Evolutionary conservation across 768 basidiomycete species (phyloP).

Genomic region (Lactarius akahatsu): DNA sequence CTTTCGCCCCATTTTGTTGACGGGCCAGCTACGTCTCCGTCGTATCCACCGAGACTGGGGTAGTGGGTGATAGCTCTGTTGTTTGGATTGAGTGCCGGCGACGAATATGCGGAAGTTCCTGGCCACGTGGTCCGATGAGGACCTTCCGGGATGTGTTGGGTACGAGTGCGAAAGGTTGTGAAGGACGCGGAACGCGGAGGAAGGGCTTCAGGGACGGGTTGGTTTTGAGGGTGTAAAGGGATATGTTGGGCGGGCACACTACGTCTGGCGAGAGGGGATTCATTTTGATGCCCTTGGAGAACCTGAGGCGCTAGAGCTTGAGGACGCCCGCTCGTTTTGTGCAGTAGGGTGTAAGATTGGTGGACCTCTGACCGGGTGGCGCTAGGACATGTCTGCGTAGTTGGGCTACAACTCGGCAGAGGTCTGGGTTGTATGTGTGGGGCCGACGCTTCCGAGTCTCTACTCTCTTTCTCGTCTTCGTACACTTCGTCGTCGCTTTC

Average conservation of each 20-base stretch:
- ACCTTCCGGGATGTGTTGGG: not conserved
- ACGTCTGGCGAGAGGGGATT: not conserved
- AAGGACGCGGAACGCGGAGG: not conserved
- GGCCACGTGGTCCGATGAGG: conserved; percentile 16
- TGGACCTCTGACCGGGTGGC: not conserved
- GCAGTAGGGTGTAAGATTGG: not conserved
- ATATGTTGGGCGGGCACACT: not conserved
- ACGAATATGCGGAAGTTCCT: not conserved
- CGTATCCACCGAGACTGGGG: not conserved
- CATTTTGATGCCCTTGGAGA: not conserved
- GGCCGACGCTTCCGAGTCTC: not conserved
- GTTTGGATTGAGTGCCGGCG: not conserved
- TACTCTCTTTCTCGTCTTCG: not conserved
- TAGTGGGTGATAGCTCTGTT: not conserved
- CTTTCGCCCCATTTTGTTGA: conserved; percentile 12
- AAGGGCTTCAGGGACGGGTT: not conserved
- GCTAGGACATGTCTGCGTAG: not conserved
- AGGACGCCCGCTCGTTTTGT: not conserved
- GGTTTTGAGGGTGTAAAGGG: not conserved
- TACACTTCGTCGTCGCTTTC: not conserved
- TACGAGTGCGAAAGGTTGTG: not conserved
- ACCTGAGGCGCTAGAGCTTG: not conserved
- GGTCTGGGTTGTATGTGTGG: not conserved
- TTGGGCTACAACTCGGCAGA: not conserved
- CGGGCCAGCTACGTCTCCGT: not conserved